phyloP scores from a whole-genome alignment of 495 filamentous ascomycete genomes.

The Aspergillus haitiensis region DNA sequence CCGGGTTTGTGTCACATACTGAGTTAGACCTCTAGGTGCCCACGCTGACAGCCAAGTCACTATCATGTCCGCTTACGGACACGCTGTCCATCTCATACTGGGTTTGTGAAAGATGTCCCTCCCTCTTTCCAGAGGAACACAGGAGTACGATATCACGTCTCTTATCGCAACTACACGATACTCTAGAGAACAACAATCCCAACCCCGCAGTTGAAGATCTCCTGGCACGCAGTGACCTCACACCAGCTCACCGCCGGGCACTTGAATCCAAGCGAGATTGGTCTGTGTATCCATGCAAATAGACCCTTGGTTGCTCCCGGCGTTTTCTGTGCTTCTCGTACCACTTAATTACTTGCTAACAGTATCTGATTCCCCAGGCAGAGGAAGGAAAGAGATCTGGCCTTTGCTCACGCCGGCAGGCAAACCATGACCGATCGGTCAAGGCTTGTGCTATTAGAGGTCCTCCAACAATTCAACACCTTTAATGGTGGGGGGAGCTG shows the following conservation, averaged over 20 bases:
- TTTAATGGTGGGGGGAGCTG: constrained; percentile 12
- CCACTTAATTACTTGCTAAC: not conserved
- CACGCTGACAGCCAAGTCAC: constrained; percentile 11
- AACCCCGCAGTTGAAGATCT: constrained; percentile 20
- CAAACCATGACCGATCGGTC: constrained; percentile 15
- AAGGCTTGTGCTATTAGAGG: constrained; percentile 3
- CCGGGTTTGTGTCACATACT: not conserved
- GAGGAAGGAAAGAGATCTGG: constrained; percentile 12
- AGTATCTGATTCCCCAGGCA: not conserved
- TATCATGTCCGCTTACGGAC: constrained; percentile 15
- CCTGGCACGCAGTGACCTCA: constrained; percentile 18
- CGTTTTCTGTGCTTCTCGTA: not conserved
- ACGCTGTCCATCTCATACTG: constrained; percentile 18
- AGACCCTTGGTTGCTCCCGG: too few species aligned
- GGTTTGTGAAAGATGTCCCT: constrained; percentile 18
- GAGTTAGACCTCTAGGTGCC: constrained; percentile 10
- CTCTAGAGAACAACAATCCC: constrained; percentile 9
- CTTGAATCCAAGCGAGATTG: constrained; percentile 20
- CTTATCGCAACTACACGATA: constrained; percentile 17
- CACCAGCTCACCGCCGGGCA: constrained; percentile 13
- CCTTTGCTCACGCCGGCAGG: not conserved
- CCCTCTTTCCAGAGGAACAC: constrained; percentile 14
- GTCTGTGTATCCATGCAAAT: constrained; percentile 3
- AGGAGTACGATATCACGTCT: constrained; percentile 13
- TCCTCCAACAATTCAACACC: constrained; percentile 1